These are phyloP conservation scores for Psilocybe subaeruginosa DNA, from an alignment of 768 basidiomycete species.

Conservation along the genomic window DNA sequence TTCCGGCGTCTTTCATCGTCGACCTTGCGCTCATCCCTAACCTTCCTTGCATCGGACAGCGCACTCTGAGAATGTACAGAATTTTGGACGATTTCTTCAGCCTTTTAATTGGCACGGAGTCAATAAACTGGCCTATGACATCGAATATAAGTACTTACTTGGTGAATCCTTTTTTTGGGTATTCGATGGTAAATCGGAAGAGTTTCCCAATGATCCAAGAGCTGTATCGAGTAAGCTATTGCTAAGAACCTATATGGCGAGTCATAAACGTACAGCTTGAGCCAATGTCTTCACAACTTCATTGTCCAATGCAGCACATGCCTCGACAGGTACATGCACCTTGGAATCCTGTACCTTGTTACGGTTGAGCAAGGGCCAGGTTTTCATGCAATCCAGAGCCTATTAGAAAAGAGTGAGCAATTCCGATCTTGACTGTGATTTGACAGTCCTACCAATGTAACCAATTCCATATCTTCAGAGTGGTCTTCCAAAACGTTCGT, in stretches of 20 bases:
- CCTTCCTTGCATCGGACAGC: too few species aligned
- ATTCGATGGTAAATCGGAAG: slow-evolving; percentile 85
- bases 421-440: not conserved
- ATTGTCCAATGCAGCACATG: slow-evolving; percentile 56
- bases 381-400: slow-evolving; percentile 68
- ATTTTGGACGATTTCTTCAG: too few species aligned
- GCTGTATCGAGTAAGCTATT: slow-evolving; percentile 37
- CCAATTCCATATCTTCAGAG: slow-evolving; percentile 66
- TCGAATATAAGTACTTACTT: slow-evolving; percentile 39
- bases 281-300: slow-evolving; percentile 60
- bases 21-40: not conserved
- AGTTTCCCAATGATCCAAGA: slow-evolving; percentile 79
- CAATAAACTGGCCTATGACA: not conserved
- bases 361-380: slow-evolving; percentile 82
- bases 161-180: slow-evolving; percentile 50
- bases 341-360: slow-evolving; percentile 89
- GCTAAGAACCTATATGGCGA: not conserved
- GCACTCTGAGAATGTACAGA: too few species aligned
- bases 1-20: not conserved
- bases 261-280: slow-evolving; percentile 53
- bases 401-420: slow-evolving; percentile 26
- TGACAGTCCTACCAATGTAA: slow-evolving; percentile 58
- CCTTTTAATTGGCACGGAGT: too few species aligned
- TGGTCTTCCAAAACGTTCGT: slow-evolving; percentile 85
- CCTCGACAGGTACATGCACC: slow-evolving; percentile 66